Base-by-base conservation (phyloP, 768 basidiomycete species). In the Tricholoma terreum region DNA sequence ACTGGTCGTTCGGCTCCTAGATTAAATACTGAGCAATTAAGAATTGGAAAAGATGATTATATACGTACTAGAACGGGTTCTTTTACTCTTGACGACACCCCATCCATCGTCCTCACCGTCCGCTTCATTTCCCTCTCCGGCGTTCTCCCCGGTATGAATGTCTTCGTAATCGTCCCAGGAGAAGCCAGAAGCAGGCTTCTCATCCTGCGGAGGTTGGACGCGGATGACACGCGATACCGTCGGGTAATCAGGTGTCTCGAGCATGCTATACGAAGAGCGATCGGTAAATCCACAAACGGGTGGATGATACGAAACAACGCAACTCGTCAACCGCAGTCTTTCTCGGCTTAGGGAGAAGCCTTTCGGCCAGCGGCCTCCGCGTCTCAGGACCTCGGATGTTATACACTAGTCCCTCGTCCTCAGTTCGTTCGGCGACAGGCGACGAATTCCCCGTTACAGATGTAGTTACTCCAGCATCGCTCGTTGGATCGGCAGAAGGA, bases 141-240 rank as follows among this genome's bases (percentile, higher is more conserved):
- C 71, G 15, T 65, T 65, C 51, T 80, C 69, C 12, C 65, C 67
- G 30, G 71, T 64, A 35, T 67, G 77, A 19, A 82, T 82, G 52
- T 90, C 86, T 56, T 90, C 90, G 64, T 90, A 90, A 73, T 91
- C 89, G 0, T 73, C 84, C 89, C 86, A 89, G 0, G 87, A 83
- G 67, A 86, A 87, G 0, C 89, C 88, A 6, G 75, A 69, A 7
- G 81, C 84, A 14, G 87, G 85, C 40, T 77, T 75, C 54, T 86
- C 84, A 55, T 78, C 77, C n/a, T 82, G 70, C 9, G 64, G 71
- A 14, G 86, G 84, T 60, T 78, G 78, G 4, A 90, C 79, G 21
- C 87, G 88, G 76, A 89, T 82, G 57, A 90, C 86, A 34, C 85
- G 83, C n/a, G 87, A 75, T 27, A 84, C 51, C 14, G 70, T 69